phyloP scores from a whole-genome alignment of 257 asterid species.

The Thymus quinquecostatus region DNA sequence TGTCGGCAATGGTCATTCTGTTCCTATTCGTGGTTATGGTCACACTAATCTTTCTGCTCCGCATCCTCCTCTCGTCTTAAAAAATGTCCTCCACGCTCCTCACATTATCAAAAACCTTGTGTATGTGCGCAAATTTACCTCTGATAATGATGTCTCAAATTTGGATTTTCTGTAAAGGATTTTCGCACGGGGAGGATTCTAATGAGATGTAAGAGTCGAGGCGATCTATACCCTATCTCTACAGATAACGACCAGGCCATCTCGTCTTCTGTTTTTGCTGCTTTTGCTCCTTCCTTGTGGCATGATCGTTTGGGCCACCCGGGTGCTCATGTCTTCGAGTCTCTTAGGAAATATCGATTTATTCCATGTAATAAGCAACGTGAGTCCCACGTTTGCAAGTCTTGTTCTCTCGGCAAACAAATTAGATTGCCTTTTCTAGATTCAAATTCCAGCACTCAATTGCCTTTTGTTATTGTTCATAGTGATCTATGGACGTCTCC shows the following conservation, averaged over 20 bases:
- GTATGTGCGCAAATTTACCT: no score
- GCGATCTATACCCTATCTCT: neutral
- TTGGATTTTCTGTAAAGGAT: no score
- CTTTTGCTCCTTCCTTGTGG: neutral
- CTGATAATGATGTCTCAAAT: no score
- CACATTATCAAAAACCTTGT: no score
- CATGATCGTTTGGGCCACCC: neutral
- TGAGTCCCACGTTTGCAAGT: neutral
- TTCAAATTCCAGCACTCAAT: neutral
- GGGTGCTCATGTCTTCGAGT: neutral
- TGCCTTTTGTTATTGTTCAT: neutral
- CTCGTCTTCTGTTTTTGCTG: neutral
- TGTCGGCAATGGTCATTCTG: neutral
- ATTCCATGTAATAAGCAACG: no score
- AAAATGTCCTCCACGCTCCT: no score
- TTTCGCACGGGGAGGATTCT: neutral
- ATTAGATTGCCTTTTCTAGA: neutral
- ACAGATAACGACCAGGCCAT: neutral
- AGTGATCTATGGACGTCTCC: slow-evolving; percentile 1
- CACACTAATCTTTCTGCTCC: neutral
- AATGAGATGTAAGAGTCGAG: neutral
- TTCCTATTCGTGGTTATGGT: neutral
- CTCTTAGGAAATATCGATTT: no score
- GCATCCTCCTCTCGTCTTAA: no score
- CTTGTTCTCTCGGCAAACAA: neutral